phyloP scores from a whole-genome alignment of 2,329 filamentous ascomycete genomes.

The Colletotrichum limetticola region DNA sequence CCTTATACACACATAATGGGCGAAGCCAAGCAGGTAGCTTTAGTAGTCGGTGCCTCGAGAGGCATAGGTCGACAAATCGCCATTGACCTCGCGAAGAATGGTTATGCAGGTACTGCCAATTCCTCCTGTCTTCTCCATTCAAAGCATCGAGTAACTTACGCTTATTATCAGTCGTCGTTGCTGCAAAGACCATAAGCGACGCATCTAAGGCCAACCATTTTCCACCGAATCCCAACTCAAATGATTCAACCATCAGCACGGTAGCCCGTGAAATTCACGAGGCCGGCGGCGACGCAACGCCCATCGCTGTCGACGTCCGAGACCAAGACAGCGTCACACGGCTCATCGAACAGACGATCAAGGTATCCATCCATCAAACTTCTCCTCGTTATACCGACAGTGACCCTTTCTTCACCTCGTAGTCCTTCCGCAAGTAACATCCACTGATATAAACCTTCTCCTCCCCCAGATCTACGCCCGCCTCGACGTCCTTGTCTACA shows the following conservation, averaged over 20 bases:
- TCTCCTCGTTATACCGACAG: background rate
- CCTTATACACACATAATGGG: slow-evolving; percentile 27
- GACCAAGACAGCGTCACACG: slow-evolving; percentile 68
- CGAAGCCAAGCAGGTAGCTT: slow-evolving; percentile 60
- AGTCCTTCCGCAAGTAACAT: background rate
- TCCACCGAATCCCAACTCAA: slow-evolving; percentile 81
- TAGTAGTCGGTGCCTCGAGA: slow-evolving; percentile 80
- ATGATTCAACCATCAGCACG: slow-evolving; percentile 81
- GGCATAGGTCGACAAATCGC: slow-evolving; percentile 86
- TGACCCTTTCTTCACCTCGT: too few species aligned
- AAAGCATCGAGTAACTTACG: background rate
- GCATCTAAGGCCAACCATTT: slow-evolving; percentile 67
- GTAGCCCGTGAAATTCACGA: slow-evolving; percentile 79
- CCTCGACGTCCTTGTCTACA: slow-evolving; percentile 83
- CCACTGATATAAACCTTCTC: slow-evolving; percentile 1
- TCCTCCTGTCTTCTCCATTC: background rate
- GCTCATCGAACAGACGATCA: slow-evolving; percentile 68
- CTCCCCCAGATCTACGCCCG: slow-evolving; percentile 61
- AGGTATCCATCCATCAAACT: slow-evolving; percentile 40
- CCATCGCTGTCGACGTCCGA: slow-evolving; percentile 78
- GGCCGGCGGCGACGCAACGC: slow-evolving; percentile 70
- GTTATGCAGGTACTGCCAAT: slow-evolving; percentile 71
- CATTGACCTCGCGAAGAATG: slow-evolving; percentile 77
- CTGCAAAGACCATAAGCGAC: slow-evolving; percentile 79
- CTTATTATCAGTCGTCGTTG: slow-evolving; percentile 71